Evolutionary conservation across 768 basidiomycete genomes (phyloP).

Genomic region (Lentinula edodes): DNA sequence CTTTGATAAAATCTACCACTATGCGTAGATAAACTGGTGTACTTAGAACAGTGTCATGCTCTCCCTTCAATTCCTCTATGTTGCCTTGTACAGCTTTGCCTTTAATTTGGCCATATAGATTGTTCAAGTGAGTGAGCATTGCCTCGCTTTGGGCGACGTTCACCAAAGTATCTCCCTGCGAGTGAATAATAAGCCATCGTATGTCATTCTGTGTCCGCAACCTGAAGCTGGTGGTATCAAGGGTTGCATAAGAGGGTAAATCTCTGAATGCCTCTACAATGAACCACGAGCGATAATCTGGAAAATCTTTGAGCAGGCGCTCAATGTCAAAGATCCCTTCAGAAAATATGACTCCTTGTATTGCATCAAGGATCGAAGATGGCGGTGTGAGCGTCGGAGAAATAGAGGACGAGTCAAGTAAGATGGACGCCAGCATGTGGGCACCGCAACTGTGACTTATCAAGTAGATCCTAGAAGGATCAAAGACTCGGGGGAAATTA

Average conservation of each 20-base stretch:
- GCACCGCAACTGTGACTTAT: slow-evolving; percentile 81
- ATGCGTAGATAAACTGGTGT: slow-evolving; percentile 39
- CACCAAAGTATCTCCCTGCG: slow-evolving; percentile 63
- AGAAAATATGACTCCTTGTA: slow-evolving; percentile 54
- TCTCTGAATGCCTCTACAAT: slow-evolving; percentile 58
- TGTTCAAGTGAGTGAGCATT: slow-evolving; percentile 52
- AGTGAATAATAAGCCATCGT: slow-evolving; percentile 73
- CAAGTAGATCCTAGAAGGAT: slow-evolving; percentile 43
- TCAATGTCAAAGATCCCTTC: slow-evolving; percentile 81
- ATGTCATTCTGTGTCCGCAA: slow-evolving; percentile 32
- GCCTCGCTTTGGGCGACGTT: slow-evolving; percentile 54
- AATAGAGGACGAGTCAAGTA: slow-evolving; percentile 46
- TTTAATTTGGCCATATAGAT: slow-evolving; percentile 24
- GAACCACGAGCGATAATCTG: slow-evolving; percentile 66
- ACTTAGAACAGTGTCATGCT: slow-evolving; percentile 51
- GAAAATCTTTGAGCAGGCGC: slow-evolving; percentile 56
- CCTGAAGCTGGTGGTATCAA: slow-evolving; percentile 38
- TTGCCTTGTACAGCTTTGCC: slow-evolving; percentile 19
- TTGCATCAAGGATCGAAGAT: slow-evolving; percentile 32
- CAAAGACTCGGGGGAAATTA: slow-evolving; percentile 20
- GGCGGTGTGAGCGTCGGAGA: slow-evolving; percentile 42
- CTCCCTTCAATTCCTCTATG: slow-evolving; percentile 37
- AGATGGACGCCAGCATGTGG: slow-evolving; percentile 70
- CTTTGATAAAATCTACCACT: slow-evolving; percentile 34
- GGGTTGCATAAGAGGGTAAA: slow-evolving; percentile 38